Base-by-base conservation (phyloP, 805 yeast genomes). In the Yamadazyma sp. region DNA sequence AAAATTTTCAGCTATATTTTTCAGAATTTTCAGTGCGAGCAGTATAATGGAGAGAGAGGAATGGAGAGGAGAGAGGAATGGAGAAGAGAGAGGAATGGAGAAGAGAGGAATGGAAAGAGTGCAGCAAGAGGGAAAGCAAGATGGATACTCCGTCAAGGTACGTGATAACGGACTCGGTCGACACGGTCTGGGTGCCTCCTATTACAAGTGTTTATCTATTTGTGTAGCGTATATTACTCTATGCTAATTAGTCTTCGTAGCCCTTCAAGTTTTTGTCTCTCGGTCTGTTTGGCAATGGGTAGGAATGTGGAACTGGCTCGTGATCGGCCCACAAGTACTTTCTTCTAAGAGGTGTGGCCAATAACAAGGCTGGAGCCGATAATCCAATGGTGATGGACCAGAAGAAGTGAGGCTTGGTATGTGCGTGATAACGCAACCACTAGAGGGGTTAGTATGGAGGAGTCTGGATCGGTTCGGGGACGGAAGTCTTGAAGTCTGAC, bases 361-460 rank as follows among this genome's bases (percentile, higher is more conserved):
- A 67, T 24, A 84, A 69, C 39, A 83, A 73, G 4, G 78, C 60
- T 9, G 93, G 91, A 4, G 85, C 88, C 34, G 81, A 57, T 28
- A 77, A 55, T 6, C 89, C 95, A 52, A 84, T 69, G 24, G 70
- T 69, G 14, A 78, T 73, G 19, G 88, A 70, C 54, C 72, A 79
- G 57, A 84, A 80, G 46, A 83, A 67, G 62, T 84, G 87, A 28
- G 95, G 95, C 56, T 79, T 78, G 48, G 76, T 77, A 64, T 84
- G 83, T 16, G 90, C 84, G 50, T 80, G 81, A 64, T 78, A 84
- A 58, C 90, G 82, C 48, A 73, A 60, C 85, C 85, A 80, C 84
- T 78, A 46, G n/a, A 35, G 41, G 9, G 6, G 57, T 52, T 59
- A 53, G 59, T 54, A 50, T 30, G 6, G 18, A 12, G 3, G 20